These are phyloP conservation scores for Penicillium sp. DNA, from an alignment of 2,329 filamentous ascomycete genomes.

Conservation along the genomic window DNA sequence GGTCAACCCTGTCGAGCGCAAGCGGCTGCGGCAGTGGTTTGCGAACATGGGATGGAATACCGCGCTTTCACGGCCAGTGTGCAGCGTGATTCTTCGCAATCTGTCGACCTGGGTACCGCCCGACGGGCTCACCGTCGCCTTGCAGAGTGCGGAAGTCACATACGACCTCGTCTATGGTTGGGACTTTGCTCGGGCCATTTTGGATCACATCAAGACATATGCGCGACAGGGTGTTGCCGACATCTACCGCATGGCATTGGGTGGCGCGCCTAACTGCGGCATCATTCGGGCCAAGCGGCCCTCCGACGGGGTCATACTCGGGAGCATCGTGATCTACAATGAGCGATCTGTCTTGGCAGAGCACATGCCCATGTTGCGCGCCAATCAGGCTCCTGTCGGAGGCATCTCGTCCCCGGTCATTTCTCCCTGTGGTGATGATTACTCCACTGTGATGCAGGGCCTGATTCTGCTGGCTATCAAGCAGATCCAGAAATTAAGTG, in stretches of 20 bases:
- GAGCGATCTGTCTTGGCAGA: constrained; percentile 64
- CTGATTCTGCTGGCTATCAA: constrained; percentile 75
- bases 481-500: constrained; percentile 75
- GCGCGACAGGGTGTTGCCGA: constrained; percentile 74
- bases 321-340: constrained; percentile 75
- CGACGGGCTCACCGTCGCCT: constrained; percentile 68
- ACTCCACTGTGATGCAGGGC: constrained; percentile 71
- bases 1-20: constrained; percentile 58
- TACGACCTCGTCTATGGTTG: constrained; percentile 81
- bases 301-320: constrained; percentile 64
- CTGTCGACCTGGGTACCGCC: constrained; percentile 71
- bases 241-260: constrained; percentile 72
- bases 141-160: constrained; percentile 68
- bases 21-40: constrained; percentile 72
- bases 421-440: constrained; percentile 62
- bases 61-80: constrained; percentile 58
- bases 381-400: constrained; percentile 56
- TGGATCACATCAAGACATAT: constrained; percentile 69
- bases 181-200: constrained; percentile 69
- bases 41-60: constrained; percentile 85
- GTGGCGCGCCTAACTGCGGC: constrained; percentile 67
- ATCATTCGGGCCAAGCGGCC: constrained; percentile 76
- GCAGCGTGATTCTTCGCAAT: constrained; percentile 70
- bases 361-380: constrained; percentile 65
- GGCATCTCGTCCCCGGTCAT: constrained; percentile 80